Conservation (phyloP, 2,329 filamentous ascomycete species). For the Colletotrichum eremochloae region DNA sequence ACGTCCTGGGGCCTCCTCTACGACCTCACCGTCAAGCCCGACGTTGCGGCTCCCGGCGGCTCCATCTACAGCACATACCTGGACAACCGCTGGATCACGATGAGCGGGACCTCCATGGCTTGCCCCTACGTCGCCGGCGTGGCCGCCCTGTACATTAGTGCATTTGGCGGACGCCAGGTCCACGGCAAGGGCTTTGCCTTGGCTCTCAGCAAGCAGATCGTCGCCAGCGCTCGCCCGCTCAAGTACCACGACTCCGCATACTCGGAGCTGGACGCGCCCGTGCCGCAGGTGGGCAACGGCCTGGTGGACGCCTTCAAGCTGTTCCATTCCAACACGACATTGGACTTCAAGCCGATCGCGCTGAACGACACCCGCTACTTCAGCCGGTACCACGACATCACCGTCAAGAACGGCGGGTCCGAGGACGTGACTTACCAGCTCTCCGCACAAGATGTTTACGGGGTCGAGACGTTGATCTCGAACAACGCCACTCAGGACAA, state of each 20-base stretch:
- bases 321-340: constrained; percentile 52
- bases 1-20: constrained; percentile 60
- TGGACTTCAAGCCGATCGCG: constrained; percentile 56
- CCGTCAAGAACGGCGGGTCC: constrained; percentile 55
- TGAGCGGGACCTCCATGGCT: constrained; percentile 64
- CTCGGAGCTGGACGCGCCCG: constrained; percentile 47
- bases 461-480: constrained; percentile 51
- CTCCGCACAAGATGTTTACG: constrained; percentile 49
- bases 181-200: constrained; percentile 50
- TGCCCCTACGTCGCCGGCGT: constrained; percentile 61
- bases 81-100: constrained; percentile 53
- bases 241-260: constrained; percentile 47
- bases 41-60: constrained; percentile 59
- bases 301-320: constrained; percentile 58
- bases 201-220: constrained; percentile 48
- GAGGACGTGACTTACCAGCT: constrained; percentile 51
- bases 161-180: constrained; percentile 49
- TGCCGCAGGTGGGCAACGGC: constrained; percentile 57
- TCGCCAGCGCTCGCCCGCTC: constrained; percentile 49
- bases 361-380: constrained; percentile 61
- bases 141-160: constrained; percentile 53
- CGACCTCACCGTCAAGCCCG: constrained; percentile 59
- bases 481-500: constrained; percentile 22
- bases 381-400: constrained; percentile 45
- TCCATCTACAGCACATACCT: constrained; percentile 58